Base-by-base conservation (phyloP, 2,329 filamentous ascomycete species). In the Rhexocercosporidium sp. region DNA sequence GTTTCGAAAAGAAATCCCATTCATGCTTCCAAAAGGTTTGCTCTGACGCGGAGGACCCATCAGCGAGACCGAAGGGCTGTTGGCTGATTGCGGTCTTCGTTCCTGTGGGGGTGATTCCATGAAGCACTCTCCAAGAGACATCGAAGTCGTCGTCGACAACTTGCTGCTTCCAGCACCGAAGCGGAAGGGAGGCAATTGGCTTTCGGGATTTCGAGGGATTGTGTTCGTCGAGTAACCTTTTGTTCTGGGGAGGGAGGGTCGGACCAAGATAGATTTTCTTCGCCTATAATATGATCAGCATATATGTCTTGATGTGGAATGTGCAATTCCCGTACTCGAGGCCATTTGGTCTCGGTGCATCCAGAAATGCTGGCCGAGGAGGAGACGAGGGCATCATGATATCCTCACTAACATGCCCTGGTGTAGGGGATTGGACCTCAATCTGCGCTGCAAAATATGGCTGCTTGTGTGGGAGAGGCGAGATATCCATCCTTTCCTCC, bases 401-500 rank as follows among this genome's bases (percentile, higher is more conserved):
- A 49, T 73, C 73, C 66, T 75, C 74, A 31, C 82, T 82, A 66
- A 69, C 84, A 34, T 78, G 74, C 51, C 86, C 84, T 9, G 91
- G 91, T 1, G 90, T 91, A 1, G 93, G 92, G 34, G 92, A 94
- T 34, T 88, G 86, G 63, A 93, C 80, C 71, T 91, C 89, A 70
- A 92, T 83, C 72, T 91, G 85, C 14, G 59, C 11, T 34, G 84
- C 79, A 80, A 84, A 80, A 75, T 88, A 94, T 14, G 91, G 86
- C 34, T 86, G 83, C 83, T 97, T 97, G 83, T 97, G 93, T 68
- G 94, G 94, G 47, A 98, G 82, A 46, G 96, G 95, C 53, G 95
- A 97, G 79, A 97, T 90, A 76, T 98, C 94, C 93, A 98, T 97
- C 65, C 88, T 84, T 78, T 97, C 94, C 68, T 87, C 86, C 64